A percentile compares a stretch with the other conserved stretches of the same genome.
Conservation (phyloP, 2,329 filamentous ascomycete species). For the Ophiostoma sp. region DNA sequence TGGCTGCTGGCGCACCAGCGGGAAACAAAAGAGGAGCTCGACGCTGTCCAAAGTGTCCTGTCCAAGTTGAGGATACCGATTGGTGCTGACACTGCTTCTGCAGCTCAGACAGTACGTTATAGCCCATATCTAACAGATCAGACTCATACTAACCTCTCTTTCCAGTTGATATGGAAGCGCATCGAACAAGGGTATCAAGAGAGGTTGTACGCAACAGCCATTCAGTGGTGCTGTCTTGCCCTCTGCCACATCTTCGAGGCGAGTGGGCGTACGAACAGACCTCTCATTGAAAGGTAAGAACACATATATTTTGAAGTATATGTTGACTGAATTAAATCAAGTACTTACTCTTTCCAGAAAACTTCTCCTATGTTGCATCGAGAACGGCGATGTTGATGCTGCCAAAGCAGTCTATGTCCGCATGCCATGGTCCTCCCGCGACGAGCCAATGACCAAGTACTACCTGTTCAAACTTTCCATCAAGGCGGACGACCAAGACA, state of each 20-base stretch:
- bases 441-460: constrained; percentile 68
- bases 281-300: constrained; percentile 64
- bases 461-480: constrained; percentile 74
- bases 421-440: constrained; percentile 59
- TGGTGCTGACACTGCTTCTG: constrained; percentile 61
- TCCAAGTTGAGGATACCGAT: constrained; percentile 50
- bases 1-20: constrained; percentile 60
- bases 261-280: constrained; percentile 64
- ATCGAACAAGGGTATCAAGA: constrained; percentile 61
- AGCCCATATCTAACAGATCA: neutral
- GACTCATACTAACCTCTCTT: constrained; percentile 17
- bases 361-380: constrained; percentile 68
- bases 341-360: constrained; percentile 57
- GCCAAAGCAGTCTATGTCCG: constrained; percentile 57
- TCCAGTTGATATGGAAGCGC: constrained; percentile 77
- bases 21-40: constrained; percentile 37
- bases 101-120: constrained; percentile 63
- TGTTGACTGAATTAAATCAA: neutral
- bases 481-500: constrained; percentile 54
- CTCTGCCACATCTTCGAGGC: constrained; percentile 66
- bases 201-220: constrained; percentile 54
- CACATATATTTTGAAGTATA: neutral
- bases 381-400: constrained; percentile 53
- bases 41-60: constrained; percentile 41
- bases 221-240: constrained; percentile 71